phyloP scores from a whole-genome alignment of 2,329 filamentous ascomycete genomes.

The Trichophyton schoenleinii region DNA sequence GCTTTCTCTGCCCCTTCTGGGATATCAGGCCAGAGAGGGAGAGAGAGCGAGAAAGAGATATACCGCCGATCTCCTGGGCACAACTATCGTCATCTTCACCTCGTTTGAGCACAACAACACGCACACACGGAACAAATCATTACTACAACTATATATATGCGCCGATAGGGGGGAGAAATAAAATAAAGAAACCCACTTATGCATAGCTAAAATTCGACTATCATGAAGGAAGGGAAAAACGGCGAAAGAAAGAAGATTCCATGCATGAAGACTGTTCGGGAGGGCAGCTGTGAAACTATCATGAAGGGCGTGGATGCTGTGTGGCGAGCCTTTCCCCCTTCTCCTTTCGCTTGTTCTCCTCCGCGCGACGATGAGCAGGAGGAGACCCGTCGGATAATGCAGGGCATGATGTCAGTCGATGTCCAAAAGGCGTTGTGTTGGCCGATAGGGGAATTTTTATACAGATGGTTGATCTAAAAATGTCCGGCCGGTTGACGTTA shows the following conservation, averaged over 20 bases:
- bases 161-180: too few species aligned
- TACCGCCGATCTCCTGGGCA: neutral
- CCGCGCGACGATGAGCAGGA: neutral
- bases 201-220: neutral
- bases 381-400: neutral
- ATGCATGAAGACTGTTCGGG: conserved; percentile 1
- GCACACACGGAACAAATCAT: neutral
- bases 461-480: neutral
- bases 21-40: neutral
- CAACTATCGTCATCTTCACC: neutral
- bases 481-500: neutral
- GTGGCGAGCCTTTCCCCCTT: neutral
- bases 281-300: neutral
- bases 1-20: neutral
- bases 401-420: neutral
- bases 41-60: neutral
- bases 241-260: neutral
- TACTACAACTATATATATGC: too few species aligned
- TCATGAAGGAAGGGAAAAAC: neutral
- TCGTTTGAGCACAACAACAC: neutral
- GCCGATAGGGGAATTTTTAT: neutral
- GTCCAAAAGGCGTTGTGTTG: neutral
- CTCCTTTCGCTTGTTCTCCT: neutral
- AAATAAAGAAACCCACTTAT: neutral
- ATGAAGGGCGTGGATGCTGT: neutral